Evolutionary conservation across 257 asterid genomes (phyloP).

Genomic region (Plectranthus barbatus): DNA sequence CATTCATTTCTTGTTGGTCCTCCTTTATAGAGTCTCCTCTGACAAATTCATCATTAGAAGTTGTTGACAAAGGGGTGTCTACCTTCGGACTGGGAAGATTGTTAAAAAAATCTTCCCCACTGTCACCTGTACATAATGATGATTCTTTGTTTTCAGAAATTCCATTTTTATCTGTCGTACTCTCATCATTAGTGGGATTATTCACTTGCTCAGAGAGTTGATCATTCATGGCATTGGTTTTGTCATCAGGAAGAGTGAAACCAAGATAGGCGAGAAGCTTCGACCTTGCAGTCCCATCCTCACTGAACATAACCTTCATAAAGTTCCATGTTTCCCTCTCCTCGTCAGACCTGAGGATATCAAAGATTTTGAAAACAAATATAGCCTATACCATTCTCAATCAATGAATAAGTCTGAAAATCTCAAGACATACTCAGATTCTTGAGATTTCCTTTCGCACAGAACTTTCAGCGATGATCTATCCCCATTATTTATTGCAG

Average conservation of each 20-base stretch:
- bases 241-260: constrained; percentile 52
- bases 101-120: constrained; percentile 87
- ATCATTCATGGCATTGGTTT: constrained; percentile 28
- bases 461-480: constrained; percentile 58
- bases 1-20: constrained; percentile 38
- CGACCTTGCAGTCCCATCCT: constrained; percentile 86
- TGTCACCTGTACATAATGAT: constrained; percentile 37
- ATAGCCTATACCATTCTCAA: neutral
- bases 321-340: constrained; percentile 86
- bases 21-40: constrained; percentile 36
- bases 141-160: constrained; percentile 32
- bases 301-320: constrained; percentile 81
- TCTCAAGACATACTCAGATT: constrained; percentile 59
- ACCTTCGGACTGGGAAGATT: constrained; percentile 87
- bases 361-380: neutral
- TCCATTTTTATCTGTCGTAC: constrained; percentile 32
- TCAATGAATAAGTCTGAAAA: neutral
- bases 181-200: constrained; percentile 43
- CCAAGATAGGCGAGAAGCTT: constrained; percentile 87
- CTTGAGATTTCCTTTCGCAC: constrained; percentile 76
- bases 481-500: constrained; percentile 74
- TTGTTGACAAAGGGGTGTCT: constrained; percentile 57
- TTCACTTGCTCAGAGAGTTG: constrained; percentile 46
- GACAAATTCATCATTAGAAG: constrained; percentile 39
- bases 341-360: constrained; percentile 51